A percentile compares a stretch with the other conserved stretches of the same genome.
Evolutionary conservation across 208 protist species (phyloP).

Genomic region (Trypanosoma rangeli): DNA sequence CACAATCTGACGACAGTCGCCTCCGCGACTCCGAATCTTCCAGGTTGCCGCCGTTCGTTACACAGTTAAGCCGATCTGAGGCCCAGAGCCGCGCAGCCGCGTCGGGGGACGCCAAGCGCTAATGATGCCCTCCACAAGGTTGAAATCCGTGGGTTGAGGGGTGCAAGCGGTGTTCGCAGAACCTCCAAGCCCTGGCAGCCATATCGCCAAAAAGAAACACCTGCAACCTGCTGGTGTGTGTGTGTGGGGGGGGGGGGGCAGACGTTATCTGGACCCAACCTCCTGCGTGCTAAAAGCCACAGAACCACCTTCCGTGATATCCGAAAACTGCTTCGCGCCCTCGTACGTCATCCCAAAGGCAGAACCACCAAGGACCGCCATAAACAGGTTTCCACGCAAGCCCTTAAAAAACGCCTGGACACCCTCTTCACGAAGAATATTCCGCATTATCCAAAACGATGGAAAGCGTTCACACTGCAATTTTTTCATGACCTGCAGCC

Average conservation of each 20-base stretch:
- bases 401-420: slow-evolving; percentile 68
- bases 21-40: neutral
- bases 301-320: slow-evolving; percentile 30
- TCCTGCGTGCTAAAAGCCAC: neutral
- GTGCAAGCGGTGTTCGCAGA: no score
- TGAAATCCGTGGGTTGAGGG: no score
- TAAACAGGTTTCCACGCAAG: slow-evolving; percentile 63
- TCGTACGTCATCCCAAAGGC: slow-evolving; percentile 83
- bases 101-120: neutral
- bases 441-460: slow-evolving; percentile 37
- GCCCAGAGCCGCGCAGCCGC: neutral
- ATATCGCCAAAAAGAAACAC: neutral
- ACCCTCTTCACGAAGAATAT: slow-evolving; percentile 61
- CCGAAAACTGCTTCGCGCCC: slow-evolving; percentile 75
- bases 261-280: neutral
- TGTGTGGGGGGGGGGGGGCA: neutral
- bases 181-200: no score
- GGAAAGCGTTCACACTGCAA: slow-evolving; percentile 44
- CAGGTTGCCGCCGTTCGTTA: no score
- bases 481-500: slow-evolving; percentile 58
- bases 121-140: no score
- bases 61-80: neutral
- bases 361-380: slow-evolving; percentile 59
- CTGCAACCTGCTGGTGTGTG: neutral
- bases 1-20: neutral